Percentiles rank a stretch among this genome's conserved stretches.
phyloP scores from a whole-genome alignment of 2,329 filamentous ascomycete species.

The Ceratocystiopsis minuta region DNA sequence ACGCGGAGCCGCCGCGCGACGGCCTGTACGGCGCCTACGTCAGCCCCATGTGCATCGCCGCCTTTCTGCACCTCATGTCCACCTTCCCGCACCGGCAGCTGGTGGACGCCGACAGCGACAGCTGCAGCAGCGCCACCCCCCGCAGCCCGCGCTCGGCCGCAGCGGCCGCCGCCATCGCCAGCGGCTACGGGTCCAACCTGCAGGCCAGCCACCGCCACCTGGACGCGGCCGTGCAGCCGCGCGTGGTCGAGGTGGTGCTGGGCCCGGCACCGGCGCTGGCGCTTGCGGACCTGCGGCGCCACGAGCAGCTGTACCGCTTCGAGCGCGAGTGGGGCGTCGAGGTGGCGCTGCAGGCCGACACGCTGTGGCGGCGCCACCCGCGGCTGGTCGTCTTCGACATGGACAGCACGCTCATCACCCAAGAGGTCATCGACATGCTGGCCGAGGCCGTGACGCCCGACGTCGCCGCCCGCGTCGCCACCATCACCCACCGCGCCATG shows the following conservation, averaged over 20 bases:
- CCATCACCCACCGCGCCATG: slow-evolving; percentile 89
- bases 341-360: slow-evolving; percentile 58
- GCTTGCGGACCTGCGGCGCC: slow-evolving; percentile 53
- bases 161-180: background rate
- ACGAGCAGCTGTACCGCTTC: slow-evolving; percentile 68
- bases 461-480: slow-evolving; percentile 63
- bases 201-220: slow-evolving; percentile 47
- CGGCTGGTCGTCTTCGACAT: slow-evolving; percentile 92
- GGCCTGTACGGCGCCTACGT: slow-evolving; percentile 49
- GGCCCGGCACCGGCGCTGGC: slow-evolving; percentile 42
- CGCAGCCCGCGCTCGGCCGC: no score
- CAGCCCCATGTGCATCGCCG: slow-evolving; percentile 45
- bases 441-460: slow-evolving; percentile 59
- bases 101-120: slow-evolving; percentile 10
- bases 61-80: slow-evolving; percentile 48
- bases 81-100: slow-evolving; percentile 37
- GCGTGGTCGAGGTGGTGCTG: slow-evolving; percentile 48
- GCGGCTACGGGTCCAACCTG: slow-evolving; percentile 23
- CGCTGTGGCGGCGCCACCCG: slow-evolving; percentile 59
- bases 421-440: slow-evolving; percentile 94
- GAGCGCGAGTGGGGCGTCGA: slow-evolving; percentile 83
- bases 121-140: no score
- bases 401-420: slow-evolving; percentile 92
- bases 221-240: slow-evolving; percentile 39
- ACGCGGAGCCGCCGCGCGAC: slow-evolving; percentile 28